phyloP scores from a whole-genome alignment of 2,329 filamentous ascomycete species.

The Neocatenulostroma microsporum region DNA sequence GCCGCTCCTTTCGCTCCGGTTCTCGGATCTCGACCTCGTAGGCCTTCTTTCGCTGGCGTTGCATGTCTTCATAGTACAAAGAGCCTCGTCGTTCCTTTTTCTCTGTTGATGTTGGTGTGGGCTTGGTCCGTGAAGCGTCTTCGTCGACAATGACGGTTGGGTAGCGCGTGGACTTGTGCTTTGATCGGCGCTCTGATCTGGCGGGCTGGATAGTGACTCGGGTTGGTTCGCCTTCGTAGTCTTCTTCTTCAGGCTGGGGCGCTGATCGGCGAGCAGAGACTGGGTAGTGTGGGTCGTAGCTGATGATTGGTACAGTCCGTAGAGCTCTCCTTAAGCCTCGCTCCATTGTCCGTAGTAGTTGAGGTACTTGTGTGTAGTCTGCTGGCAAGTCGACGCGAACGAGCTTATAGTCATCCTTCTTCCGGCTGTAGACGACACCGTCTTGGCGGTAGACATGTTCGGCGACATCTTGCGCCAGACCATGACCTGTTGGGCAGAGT shows the following conservation, averaged over 20 bases:
- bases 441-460: conserved; percentile 36
- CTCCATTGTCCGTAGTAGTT: conserved; percentile 37
- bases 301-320: conserved; percentile 30
- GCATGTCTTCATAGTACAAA: conserved; percentile 34
- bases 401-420: conserved; percentile 31
- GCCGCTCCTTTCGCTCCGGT: conserved; percentile 17
- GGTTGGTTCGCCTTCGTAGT: conserved; percentile 11
- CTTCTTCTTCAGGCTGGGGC: conserved; percentile 6
- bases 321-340: conserved; percentile 31
- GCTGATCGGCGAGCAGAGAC: conserved; percentile 32
- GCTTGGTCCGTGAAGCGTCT: conserved; percentile 18
- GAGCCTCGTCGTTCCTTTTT: conserved; percentile 30
- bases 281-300: conserved; percentile 38
- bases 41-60: conserved; percentile 27
- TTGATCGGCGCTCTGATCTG: conserved; percentile 3
- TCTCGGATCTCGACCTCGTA: conserved; percentile 37
- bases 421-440: conserved; percentile 23
- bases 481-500: conserved; percentile 38
- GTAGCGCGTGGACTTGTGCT: conserved; percentile 10
- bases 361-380: conserved; percentile 33
- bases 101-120: conserved; percentile 1
- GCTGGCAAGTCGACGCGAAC: conserved; percentile 40
- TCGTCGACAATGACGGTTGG: conserved; percentile 13
- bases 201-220: conserved; percentile 14
- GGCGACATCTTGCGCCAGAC: conserved; percentile 39